Evolutionary conservation across 73 alveolate species (phyloP).

Genomic region (Paraurostyla sp.): DNA sequence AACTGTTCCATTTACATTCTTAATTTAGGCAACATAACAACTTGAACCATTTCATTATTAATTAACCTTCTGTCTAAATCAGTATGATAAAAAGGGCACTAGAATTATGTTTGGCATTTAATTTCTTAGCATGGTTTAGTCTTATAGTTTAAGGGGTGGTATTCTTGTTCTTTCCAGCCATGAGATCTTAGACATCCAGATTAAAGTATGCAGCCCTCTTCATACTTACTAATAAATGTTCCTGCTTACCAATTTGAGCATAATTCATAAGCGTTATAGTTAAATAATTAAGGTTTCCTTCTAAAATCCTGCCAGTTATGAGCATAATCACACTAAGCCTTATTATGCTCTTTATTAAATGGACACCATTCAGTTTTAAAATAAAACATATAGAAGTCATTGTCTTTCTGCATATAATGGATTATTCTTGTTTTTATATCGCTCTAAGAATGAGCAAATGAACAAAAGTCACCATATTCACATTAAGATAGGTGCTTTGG

Average conservation of each 20-base stretch:
- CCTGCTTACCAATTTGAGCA: constrained; percentile 68
- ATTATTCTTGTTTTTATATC: constrained; percentile 37
- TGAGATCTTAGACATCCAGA: constrained; percentile 64
- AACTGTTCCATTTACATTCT: neutral
- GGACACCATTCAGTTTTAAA: constrained; percentile 79
- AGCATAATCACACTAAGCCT: constrained; percentile 67
- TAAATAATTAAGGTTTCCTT: constrained; percentile 62
- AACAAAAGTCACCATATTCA: constrained; percentile 69
- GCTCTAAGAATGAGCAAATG: constrained; percentile 62
- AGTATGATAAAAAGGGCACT: constrained; percentile 61
- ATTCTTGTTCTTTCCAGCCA: constrained; percentile 76
- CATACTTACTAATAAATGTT: constrained; percentile 23
- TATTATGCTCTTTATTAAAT: constrained; percentile 59
- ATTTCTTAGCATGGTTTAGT: constrained; percentile 50
- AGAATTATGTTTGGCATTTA: neutral
- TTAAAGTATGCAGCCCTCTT: constrained; percentile 45
- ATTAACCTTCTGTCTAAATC: constrained; percentile 51
- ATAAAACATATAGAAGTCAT: constrained; percentile 60
- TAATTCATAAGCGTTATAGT: constrained; percentile 35
- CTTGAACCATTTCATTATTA: neutral
- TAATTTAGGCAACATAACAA: constrained; percentile 10
- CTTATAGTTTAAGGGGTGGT: constrained; percentile 65
- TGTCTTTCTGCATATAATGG: constrained; percentile 39
- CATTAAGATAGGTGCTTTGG: constrained; percentile 41
- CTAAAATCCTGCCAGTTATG: constrained; percentile 70